Conservation (phyloP, 352 stramenopile species). For the Phytopythium chamaehyphon region DNA sequence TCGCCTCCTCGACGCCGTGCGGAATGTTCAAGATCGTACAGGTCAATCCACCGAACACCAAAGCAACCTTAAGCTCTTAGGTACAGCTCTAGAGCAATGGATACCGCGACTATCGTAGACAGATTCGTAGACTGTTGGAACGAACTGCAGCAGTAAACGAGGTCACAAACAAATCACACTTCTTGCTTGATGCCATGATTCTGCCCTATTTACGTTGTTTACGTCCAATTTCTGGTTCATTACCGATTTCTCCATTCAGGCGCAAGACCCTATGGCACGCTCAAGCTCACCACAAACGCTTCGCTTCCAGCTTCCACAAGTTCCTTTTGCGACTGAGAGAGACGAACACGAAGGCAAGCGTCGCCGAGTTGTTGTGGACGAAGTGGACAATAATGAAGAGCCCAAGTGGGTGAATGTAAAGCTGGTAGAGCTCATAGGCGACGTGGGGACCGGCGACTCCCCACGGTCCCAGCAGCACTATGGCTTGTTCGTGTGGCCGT, state of each 20-base stretch:
- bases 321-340: background rate
- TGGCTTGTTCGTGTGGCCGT: slow-evolving; percentile 67
- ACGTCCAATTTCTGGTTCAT: background rate
- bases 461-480: slow-evolving; percentile 46
- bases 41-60: too few relatives aligned
- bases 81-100: too few relatives aligned
- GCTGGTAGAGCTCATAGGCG: slow-evolving; percentile 55
- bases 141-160: too few relatives aligned
- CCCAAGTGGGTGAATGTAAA: slow-evolving; percentile 19
- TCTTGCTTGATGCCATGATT: too few relatives aligned
- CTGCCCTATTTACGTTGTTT: background rate
- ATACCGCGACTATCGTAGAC: too few relatives aligned
- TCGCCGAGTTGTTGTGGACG: slow-evolving; percentile 6
- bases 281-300: slow-evolving; percentile 13
- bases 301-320: background rate
- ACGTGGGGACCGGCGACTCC: slow-evolving; percentile 26
- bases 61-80: too few relatives aligned
- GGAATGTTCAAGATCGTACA: too few relatives aligned
- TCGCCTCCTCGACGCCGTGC: background rate
- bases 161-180: too few relatives aligned
- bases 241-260: background rate
- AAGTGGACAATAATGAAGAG: background rate
- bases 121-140: too few relatives aligned
- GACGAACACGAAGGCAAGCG: slow-evolving; percentile 12
- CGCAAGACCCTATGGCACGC: background rate